A percentile compares a stretch with the other conserved stretches of the same genome.
phyloP scores from a whole-genome alignment of 345 rosid species.

The Brassica nigra region DNA sequence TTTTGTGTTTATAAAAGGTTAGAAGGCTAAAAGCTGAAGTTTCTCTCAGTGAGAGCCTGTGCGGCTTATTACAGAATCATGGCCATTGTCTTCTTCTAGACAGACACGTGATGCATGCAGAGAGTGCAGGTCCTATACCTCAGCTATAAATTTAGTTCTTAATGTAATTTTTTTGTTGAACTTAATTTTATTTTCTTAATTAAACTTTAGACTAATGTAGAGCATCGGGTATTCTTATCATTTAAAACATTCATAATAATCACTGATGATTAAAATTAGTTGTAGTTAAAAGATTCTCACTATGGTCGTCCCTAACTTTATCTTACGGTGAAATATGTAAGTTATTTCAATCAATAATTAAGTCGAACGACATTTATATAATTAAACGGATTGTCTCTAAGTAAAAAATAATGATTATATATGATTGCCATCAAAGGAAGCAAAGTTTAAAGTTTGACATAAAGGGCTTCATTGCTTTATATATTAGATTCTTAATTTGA shows the following conservation, averaged over 20 bases:
- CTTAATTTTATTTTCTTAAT: too few relatives aligned
- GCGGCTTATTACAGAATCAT: slow-evolving; percentile 42
- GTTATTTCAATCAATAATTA: background rate
- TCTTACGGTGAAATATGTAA: background rate
- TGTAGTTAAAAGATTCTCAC: background rate
- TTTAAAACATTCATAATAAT: background rate
- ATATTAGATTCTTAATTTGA: slow-evolving; percentile 21
- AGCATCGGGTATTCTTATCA: background rate
- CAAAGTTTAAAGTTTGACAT: slow-evolving; percentile 34
- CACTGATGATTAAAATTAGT: background rate
- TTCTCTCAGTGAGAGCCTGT: slow-evolving; percentile 31
- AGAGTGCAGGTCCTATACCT: background rate
- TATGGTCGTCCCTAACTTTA: background rate
- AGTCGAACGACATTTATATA: background rate
- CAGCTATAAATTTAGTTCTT: background rate
- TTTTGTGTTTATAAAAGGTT: slow-evolving; percentile 47
- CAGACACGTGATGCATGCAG: slow-evolving; percentile 40
- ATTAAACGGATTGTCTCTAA: background rate
- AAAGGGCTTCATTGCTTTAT: slow-evolving; percentile 13
- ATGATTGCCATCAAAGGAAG: slow-evolving; percentile 34
- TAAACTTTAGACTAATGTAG: background rate
- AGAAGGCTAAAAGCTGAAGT: slow-evolving; percentile 63
- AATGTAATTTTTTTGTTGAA: background rate
- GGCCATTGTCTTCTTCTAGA: slow-evolving; percentile 36
- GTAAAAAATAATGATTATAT: background rate